Conservation (phyloP, 441 rosid genomes). For the Hura crepitans region DNA sequence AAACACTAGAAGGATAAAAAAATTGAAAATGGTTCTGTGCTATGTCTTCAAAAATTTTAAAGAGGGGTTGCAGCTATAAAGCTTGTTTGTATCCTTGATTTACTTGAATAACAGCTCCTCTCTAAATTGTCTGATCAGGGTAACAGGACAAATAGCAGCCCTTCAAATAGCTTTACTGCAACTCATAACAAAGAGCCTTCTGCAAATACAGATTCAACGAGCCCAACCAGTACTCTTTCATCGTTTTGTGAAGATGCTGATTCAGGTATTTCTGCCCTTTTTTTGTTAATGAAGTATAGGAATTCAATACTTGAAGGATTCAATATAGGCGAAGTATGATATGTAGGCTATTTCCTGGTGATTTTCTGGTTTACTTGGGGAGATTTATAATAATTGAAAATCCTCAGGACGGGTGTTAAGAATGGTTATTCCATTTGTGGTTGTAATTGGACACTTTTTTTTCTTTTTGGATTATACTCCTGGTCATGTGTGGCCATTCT, state of each 20-base stretch:
- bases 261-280: constrained; percentile 51
- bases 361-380: neutral
- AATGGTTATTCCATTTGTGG: neutral
- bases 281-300: neutral
- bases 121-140: constrained; percentile 41
- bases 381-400: neutral
- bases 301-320: neutral
- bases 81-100: neutral
- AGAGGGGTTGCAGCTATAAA: neutral
- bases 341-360: neutral
- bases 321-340: neutral
- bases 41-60: neutral
- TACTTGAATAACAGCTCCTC: neutral
- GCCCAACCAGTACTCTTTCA: constrained; percentile 74
- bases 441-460: neutral
- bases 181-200: constrained; percentile 43
- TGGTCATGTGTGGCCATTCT: neutral
- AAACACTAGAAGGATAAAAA: neutral
- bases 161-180: constrained; percentile 43
- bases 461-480: neutral
- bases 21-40: neutral
- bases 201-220: constrained; percentile 60
- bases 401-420: neutral
- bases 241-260: constrained; percentile 80
- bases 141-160: constrained; percentile 53